A percentile compares a stretch with the other conserved stretches of the same genome.
These are phyloP conservation scores for Coprinellus micaceus DNA, from an alignment of 768 basidiomycete genomes.

Conservation along the genomic window DNA sequence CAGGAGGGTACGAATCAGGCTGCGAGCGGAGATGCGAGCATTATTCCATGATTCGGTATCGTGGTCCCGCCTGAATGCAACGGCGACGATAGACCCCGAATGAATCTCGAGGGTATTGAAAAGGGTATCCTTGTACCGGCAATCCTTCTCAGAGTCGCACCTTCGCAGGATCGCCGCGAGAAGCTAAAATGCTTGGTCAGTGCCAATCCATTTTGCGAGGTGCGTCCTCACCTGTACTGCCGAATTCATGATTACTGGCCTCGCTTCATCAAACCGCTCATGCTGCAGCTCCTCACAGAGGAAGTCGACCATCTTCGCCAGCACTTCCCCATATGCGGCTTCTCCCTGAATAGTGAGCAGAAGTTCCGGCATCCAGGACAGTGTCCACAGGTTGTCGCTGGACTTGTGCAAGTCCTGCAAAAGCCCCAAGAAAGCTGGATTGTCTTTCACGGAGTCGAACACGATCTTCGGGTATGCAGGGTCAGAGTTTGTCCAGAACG, in stretches of 20 bases:
- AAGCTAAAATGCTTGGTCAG: conserved; percentile 21
- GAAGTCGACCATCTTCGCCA: conserved; percentile 69
- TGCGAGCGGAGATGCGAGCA: conserved; percentile 31
- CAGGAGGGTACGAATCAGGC: conserved; percentile 31
- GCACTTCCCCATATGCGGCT: conserved; percentile 54
- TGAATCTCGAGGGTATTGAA: conserved; percentile 37
- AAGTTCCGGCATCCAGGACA: conserved; percentile 65
- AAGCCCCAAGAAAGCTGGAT: conserved; percentile 49
- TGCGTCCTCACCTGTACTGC: conserved; percentile 55
- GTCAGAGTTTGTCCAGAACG: conserved; percentile 69
- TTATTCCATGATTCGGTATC: conserved; percentile 31
- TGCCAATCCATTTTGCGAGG: not conserved
- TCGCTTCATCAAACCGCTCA: conserved; percentile 56
- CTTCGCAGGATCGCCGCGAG: conserved; percentile 28
- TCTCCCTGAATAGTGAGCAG: conserved; percentile 52
- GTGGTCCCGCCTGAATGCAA: conserved; percentile 35
- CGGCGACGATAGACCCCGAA: conserved; percentile 31
- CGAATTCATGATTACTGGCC: conserved; percentile 56
- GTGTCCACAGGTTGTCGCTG: conserved; percentile 41
- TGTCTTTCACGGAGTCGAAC: conserved; percentile 83
- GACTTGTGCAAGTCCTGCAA: conserved; percentile 33
- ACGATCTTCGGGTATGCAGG: conserved; percentile 73
- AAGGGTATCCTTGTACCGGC: conserved; percentile 20
- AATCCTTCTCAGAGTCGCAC: conserved; percentile 16
- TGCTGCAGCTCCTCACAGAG: conserved; percentile 83